Conservation (phyloP, 1,284 basidiomycete genomes). For the Golubevia sp. region DNA sequence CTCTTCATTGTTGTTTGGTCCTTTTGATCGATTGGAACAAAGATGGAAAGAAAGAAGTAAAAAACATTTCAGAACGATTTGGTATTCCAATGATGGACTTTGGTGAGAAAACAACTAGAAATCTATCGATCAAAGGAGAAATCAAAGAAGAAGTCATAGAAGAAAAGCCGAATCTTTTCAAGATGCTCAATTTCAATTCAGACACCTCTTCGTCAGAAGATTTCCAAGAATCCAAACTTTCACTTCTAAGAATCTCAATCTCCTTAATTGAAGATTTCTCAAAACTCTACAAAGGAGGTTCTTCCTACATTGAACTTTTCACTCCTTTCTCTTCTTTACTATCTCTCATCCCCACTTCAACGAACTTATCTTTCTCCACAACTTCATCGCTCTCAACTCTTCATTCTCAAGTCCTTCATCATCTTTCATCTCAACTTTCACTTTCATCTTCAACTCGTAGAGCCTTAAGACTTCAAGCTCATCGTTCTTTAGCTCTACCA, state of each 20-base stretch:
- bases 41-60: conserved; percentile 18
- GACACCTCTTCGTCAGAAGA: conserved; percentile 1
- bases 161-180: conserved; percentile 2
- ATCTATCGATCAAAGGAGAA: conserved; percentile 1
- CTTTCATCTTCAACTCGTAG: conserved; percentile 75
- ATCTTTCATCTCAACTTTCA: too few species aligned
- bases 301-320: conserved; percentile 50
- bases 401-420: too few species aligned
- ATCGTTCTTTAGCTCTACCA: conserved; percentile 94
- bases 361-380: conserved; percentile 2
- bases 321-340: conserved; percentile 23
- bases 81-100: conserved; percentile 54
- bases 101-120: conserved; percentile 22
- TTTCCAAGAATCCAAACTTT: conserved; percentile 4
- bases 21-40: conserved; percentile 68
- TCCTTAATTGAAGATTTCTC: conserved; percentile 30
- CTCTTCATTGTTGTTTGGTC: conserved; percentile 73
- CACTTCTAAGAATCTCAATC: conserved; percentile 26
- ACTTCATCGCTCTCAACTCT: neutral
- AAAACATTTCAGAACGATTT: conserved; percentile 37
- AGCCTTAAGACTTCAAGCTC: conserved; percentile 84
- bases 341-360: too few species aligned
- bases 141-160: too few species aligned
- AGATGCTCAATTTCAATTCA: conserved; percentile 10
- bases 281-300: conserved; percentile 41